Conservation (phyloP, 805 yeast species). For the Wickerhamiella kurtzmanii region DNA sequence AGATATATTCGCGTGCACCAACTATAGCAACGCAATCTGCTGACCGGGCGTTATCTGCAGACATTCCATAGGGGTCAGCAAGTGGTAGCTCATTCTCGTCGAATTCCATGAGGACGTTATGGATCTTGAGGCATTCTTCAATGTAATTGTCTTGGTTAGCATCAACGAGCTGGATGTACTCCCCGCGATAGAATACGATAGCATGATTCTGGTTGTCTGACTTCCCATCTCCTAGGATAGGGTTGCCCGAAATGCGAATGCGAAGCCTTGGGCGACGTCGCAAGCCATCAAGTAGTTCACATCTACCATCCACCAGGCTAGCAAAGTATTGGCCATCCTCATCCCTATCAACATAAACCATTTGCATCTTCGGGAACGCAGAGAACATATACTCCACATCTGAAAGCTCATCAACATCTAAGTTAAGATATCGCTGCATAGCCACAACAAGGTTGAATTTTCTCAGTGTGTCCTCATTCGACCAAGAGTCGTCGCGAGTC, state of each 20-base stretch:
- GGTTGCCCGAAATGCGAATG: slow-evolving; percentile 61
- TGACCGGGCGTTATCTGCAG: slow-evolving; percentile 23
- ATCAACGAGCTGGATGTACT: slow-evolving; percentile 66
- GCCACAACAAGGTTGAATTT: slow-evolving; percentile 72
- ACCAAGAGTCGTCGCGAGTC: slow-evolving; percentile 32
- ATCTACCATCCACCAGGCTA: slow-evolving; percentile 56
- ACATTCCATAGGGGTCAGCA: neutral
- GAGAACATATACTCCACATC: slow-evolving; percentile 62
- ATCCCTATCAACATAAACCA: slow-evolving; percentile 19
- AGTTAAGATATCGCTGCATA: slow-evolving; percentile 69
- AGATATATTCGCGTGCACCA: slow-evolving; percentile 73
- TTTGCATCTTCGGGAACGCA: slow-evolving; percentile 70
- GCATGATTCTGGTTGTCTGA: slow-evolving; percentile 75
- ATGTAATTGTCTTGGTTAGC: slow-evolving; percentile 75
- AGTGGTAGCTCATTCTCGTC: slow-evolving; percentile 33
- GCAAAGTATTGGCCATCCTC: slow-evolving; percentile 39
- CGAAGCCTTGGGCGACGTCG: slow-evolving; percentile 47
- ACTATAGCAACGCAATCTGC: slow-evolving; percentile 68
- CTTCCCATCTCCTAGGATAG: slow-evolving; percentile 75
- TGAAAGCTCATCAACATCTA: slow-evolving; percentile 60
- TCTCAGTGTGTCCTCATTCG: slow-evolving; percentile 26
- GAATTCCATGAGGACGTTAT: slow-evolving; percentile 63
- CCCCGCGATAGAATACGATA: slow-evolving; percentile 63
- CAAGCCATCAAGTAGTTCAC: slow-evolving; percentile 47
- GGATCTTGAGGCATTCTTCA: slow-evolving; percentile 68